Evolutionary conservation across 805 yeast genomes (phyloP).

Genomic region (Starmerella bacillaris): DNA sequence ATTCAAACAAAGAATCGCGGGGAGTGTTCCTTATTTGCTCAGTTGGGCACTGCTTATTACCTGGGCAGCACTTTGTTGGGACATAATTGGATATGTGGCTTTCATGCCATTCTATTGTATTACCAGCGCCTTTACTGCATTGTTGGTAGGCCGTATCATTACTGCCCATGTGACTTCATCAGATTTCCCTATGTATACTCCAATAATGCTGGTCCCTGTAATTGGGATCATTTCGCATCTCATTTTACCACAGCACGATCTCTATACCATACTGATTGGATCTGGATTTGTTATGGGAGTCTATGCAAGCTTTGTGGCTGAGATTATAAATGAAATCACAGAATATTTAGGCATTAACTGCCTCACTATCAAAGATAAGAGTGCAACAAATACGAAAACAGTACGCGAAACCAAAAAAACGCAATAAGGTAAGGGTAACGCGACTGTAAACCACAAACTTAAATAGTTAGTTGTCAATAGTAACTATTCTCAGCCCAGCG

Average conservation of each 20-base stretch:
- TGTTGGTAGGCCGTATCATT: conserved; percentile 79
- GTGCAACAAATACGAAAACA: too few relatives aligned
- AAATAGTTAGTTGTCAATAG: too few relatives aligned
- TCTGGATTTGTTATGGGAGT: conserved; percentile 49
- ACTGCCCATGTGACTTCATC: conserved; percentile 70
- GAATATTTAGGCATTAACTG: conserved; percentile 76
- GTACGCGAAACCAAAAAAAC: too few relatives aligned
- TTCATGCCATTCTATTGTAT: conserved; percentile 35
- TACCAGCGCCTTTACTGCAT: conserved; percentile 61
- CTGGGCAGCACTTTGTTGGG: conserved; percentile 33
- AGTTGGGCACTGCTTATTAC: conserved; percentile 35
- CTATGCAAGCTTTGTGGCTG: conserved; percentile 50
- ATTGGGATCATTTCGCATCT: conserved; percentile 52
- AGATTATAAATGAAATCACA: conserved; percentile 60
- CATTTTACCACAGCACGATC: conserved; percentile 36
- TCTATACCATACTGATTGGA: conserved; percentile 31
- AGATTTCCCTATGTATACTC: conserved; percentile 48
- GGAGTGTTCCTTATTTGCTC: conserved; percentile 43
- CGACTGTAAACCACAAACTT: too few relatives aligned
- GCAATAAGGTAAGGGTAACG: too few relatives aligned
- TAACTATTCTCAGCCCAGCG: too few relatives aligned
- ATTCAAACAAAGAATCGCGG: conserved; percentile 26
- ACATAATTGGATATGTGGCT: conserved; percentile 21
- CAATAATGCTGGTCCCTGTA: conserved; percentile 38
- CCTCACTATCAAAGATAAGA: conserved; percentile 45